Evolutionary conservation across 2,329 filamentous ascomycete species (phyloP), one percentile per base, ranked within the genome.

Genomic region (Trichoderma oligosporum): DNA sequence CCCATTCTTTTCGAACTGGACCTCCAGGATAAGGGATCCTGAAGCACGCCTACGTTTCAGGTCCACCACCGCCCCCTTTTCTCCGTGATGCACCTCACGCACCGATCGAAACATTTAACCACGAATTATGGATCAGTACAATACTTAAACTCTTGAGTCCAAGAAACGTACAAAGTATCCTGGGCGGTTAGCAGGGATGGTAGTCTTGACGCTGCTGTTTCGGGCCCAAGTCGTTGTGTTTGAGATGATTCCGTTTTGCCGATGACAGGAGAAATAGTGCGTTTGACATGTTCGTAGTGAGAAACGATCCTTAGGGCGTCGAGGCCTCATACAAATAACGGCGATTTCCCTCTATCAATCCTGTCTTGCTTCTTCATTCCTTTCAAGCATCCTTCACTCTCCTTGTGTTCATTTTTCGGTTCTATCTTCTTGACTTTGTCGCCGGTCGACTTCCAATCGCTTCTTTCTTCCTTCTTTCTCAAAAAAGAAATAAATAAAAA

Each of bases 361-460:
- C 42, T 35, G 33, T 27, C 29, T 24, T 18, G 16, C 22, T 44
- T 57, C 45, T 57, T 12, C 29, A 57, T 57, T 48, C 45, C 54
- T 55, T 55, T 42, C 54, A 57, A 57, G 44, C 54, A 55, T 51
- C 45, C 45, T 44, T 49, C 54, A 49, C 27, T 44, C 45, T 56
- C 61, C 56, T 59, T 59, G 55, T 57, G 31, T 54, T 54, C 18
- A 46, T 47, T 51, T 52, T 45, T 59, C 33, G 45, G 52, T 58
- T 57, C 41, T 39, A 46, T 58, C 52, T 47, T 41, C 45, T 59
- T 59, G 54, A 49, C 41, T 61, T 66, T 68, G 78, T 81, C 78
- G 78, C 78, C 76, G 78, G 78, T 67, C 78, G 78, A 81, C 78
- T 68, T 70, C 65, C 53, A 48, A 47, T 56, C 44, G 58, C 64